Evolutionary conservation across 1,284 basidiomycete species (phyloP).

Genomic region (Peniophora sp.): DNA sequence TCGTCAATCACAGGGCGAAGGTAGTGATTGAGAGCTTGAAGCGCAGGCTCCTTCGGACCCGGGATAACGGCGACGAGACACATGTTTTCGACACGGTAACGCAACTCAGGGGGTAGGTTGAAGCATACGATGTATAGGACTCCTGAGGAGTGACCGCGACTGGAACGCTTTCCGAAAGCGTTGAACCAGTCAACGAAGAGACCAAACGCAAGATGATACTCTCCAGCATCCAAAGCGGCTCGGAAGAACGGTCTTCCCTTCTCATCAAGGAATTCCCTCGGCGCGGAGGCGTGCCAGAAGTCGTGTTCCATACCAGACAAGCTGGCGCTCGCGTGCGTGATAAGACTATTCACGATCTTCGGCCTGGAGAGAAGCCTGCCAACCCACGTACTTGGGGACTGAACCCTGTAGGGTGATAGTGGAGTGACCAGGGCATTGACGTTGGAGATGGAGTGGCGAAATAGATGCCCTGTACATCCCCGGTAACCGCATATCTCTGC

Average conservation of each 20-base stretch:
- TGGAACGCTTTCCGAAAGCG: slow-evolving; percentile 20
- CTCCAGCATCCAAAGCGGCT: not conserved
- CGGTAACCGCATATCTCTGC: too few species aligned
- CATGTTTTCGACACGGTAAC: slow-evolving; percentile 19
- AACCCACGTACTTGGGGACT: not conserved
- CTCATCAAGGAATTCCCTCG: not conserved
- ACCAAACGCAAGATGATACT: slow-evolving; percentile 17
- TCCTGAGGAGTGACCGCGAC: slow-evolving; percentile 20
- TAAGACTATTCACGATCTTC: not conserved
- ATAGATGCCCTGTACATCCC: too few species aligned
- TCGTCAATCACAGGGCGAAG: slow-evolving; percentile 8
- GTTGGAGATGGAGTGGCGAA: too few species aligned
- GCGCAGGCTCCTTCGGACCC: slow-evolving; percentile 12
- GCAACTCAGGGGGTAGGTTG: slow-evolving; percentile 21
- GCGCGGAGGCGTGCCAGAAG: not conserved
- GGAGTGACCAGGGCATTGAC: not conserved
- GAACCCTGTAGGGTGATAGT: not conserved
- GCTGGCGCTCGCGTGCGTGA: not conserved
- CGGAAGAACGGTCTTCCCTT: not conserved
- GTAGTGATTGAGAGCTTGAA: slow-evolving; percentile 4
- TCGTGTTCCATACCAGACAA: not conserved
- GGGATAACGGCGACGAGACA: slow-evolving; percentile 19
- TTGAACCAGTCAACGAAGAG: slow-evolving; percentile 32
- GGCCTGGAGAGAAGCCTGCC: not conserved
- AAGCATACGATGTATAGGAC: slow-evolving; percentile 23